Evolutionary conservation across 306 rosid genomes (phyloP).

Genomic region (Luffa acutangula): DNA sequence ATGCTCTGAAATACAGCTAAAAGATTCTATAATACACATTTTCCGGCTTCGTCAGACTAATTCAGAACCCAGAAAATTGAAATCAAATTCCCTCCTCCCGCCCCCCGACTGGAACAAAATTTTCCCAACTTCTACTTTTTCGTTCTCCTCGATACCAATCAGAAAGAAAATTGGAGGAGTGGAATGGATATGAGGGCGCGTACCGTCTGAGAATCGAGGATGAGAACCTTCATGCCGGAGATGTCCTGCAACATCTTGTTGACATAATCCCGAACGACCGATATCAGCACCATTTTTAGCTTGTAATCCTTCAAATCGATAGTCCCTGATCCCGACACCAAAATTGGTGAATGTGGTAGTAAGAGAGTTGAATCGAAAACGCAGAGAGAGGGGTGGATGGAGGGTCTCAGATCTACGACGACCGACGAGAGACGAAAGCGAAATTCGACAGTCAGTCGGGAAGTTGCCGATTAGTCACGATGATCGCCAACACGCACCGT

Average conservation of each 20-base stretch:
- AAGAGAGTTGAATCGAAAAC: conserved; percentile 1
- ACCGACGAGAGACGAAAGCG: neutral
- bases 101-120: neutral
- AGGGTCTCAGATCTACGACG: conserved; percentile 19
- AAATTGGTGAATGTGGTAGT: neutral
- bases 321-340: neutral
- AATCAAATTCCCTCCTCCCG: neutral
- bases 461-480: neutral
- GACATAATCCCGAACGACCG: conserved; percentile 75
- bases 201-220: conserved; percentile 96
- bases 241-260: conserved; percentile 92
- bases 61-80: neutral
- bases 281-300: conserved; percentile 44
- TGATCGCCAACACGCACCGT: neutral
- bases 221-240: conserved; percentile 96
- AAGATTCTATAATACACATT: neutral
- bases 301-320: neutral
- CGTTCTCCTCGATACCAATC: neutral
- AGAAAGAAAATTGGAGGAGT: neutral
- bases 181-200: neutral
- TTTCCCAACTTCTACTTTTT: neutral
- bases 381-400: neutral
- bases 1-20: neutral
- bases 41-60: neutral
- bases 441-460: neutral